phyloP scores from a whole-genome alignment of 1,284 basidiomycete species.

The Rhodofomes roseus region DNA sequence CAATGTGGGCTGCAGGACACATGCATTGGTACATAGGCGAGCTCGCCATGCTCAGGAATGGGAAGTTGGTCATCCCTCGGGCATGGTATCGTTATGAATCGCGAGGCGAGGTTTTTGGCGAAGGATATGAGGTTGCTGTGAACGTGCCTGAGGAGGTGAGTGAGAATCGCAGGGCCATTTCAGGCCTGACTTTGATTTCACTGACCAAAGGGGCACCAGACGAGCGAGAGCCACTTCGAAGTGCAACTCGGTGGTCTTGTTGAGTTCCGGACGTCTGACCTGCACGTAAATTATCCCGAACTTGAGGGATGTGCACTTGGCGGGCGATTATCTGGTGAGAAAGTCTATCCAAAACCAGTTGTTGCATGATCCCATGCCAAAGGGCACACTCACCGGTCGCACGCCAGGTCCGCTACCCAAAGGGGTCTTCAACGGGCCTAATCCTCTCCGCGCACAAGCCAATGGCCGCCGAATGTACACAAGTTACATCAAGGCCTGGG shows the following conservation, averaged over 20 bases:
- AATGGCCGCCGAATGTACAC: background rate
- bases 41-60: background rate
- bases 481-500: too few relatives aligned
- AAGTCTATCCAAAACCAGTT: too few relatives aligned
- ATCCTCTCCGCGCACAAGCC: background rate
- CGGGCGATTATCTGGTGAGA: background rate
- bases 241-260: background rate
- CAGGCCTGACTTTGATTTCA: background rate
- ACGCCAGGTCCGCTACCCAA: background rate
- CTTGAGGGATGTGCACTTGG: background rate
- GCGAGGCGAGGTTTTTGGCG: background rate
- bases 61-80: background rate
- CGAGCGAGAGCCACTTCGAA: background rate
- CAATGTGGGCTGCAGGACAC: background rate
- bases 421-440: background rate
- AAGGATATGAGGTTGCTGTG: background rate
- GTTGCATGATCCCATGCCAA: background rate
- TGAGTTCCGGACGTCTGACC: background rate
- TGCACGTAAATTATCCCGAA: background rate
- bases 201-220: background rate
- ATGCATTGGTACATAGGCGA: background rate
- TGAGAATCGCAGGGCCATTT: background rate
- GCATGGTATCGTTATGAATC: background rate
- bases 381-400: background rate
- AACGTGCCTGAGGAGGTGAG: background rate